Conservation (phyloP, 2,329 filamentous ascomycete genomes). For the Conoideocrella luteorostrata region DNA sequence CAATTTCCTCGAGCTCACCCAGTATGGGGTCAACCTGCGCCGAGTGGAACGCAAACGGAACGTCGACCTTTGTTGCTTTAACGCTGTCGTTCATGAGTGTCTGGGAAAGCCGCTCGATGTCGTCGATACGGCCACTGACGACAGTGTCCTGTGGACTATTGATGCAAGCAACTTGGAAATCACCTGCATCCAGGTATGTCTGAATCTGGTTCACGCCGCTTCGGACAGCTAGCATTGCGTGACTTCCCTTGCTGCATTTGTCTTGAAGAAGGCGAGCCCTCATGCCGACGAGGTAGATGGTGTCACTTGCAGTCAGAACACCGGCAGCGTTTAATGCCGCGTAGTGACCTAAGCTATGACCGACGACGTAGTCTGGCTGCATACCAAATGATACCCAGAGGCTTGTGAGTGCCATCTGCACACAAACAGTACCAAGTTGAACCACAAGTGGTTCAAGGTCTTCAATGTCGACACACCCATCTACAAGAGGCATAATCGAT, state of each 20-base stretch:
- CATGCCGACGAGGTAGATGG: slow-evolving; percentile 64
- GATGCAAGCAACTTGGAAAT: background rate
- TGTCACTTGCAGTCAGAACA: slow-evolving; percentile 64
- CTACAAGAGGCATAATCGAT: no score
- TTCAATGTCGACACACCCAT: no score
- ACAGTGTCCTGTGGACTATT: background rate
- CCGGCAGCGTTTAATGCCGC: slow-evolving; percentile 58
- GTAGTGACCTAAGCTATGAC: slow-evolving; percentile 41
- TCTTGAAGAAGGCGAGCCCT: slow-evolving; percentile 60
- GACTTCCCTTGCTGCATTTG: slow-evolving; percentile 58
- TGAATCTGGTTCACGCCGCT: slow-evolving; percentile 18
- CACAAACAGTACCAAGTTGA: slow-evolving; percentile 47
- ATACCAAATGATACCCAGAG: slow-evolving; percentile 49
- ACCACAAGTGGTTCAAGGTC: no score
- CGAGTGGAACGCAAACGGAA: background rate
- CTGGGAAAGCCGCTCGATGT: background rate
- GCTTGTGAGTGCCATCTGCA: slow-evolving; percentile 51
- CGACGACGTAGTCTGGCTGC: slow-evolving; percentile 47
- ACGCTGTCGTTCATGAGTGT: background rate
- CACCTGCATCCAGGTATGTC: background rate
- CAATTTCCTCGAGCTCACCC: background rate
- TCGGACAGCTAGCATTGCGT: slow-evolving; percentile 51
- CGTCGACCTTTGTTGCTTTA: background rate
- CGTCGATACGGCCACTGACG: background rate
- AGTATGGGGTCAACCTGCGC: background rate